Evolutionary conservation across 2,329 filamentous ascomycete species (phyloP), one percentile per base, ranked within the genome.

Genomic region (Grosmannia clavigera): DNA sequence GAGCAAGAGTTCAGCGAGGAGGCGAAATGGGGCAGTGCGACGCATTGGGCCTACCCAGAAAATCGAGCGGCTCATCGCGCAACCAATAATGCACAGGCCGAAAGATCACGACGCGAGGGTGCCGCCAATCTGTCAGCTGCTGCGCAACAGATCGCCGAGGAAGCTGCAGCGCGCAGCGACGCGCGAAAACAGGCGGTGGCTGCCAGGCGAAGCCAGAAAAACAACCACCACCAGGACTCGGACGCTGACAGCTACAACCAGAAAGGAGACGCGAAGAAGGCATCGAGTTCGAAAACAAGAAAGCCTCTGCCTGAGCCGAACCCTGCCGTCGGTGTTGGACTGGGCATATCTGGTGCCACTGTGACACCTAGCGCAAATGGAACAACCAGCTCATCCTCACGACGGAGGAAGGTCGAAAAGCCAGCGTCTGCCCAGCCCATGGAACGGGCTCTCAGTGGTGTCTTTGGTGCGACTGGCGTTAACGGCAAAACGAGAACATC

Each of bases 11-110:
- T 99, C 69, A 95, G 90, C 73, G 91, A 96, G 63, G 91, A 97
- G 73, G 90, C 94, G 59, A 90, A 95, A 73, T 86, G 91, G 75
- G 94, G 95, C 58, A 97, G 91, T 73, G 81, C 85, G 61, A 89
- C 84, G 58, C 94, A 99, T 72, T 99, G 94, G 94, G 94, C 92
- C 56, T 97, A 97, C 71, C 88, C 89, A 25, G 88, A 92, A 67
- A 90, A 90, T 68, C 87, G 92, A 65, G 81, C 84, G 40, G 76
- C 76, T 40, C 61, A 54, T 51, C 81, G 80, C 67, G 76, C 80
- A n/a, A 76, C 78, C 31, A 76, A 78, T 46, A 75, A 77, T 19
- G 84, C 82, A 29, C 80, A 84, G 53, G 83, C 85, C 38, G 89
- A 95, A 70, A 81, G 87, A 31, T 85, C 87, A 55, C 81, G 90